These are phyloP conservation scores for Alloascoidea hylecoeti DNA, from an alignment of 805 yeast genomes.

Conservation along the genomic window DNA sequence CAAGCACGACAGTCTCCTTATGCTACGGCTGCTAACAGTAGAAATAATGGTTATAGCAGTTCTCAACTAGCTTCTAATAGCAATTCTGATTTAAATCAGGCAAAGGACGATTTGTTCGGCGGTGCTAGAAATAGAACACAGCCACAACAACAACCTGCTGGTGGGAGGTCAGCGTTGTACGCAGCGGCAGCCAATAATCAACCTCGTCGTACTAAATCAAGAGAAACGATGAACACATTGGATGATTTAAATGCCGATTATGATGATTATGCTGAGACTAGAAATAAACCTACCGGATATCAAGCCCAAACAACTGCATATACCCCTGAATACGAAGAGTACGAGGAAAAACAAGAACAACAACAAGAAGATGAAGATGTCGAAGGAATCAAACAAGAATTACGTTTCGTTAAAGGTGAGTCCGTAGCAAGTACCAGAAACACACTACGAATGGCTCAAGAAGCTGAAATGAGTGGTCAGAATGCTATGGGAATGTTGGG, in stretches of 20 bases:
- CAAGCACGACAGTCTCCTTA: slow-evolving; percentile 6
- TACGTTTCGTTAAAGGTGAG: slow-evolving; percentile 74
- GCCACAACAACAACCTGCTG: background rate
- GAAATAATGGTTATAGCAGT: slow-evolving; percentile 1
- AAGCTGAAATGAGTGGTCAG: slow-evolving; percentile 60
- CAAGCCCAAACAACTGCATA: no score
- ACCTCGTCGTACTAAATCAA: slow-evolving; percentile 2
- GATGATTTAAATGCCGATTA: slow-evolving; percentile 23
- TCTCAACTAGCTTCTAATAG: background rate
- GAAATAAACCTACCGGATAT: slow-evolving; percentile 21
- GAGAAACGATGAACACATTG: background rate
- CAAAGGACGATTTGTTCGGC: background rate
- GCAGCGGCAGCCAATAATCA: slow-evolving; percentile 4
- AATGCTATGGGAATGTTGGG: slow-evolving; percentile 89
- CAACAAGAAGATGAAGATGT: slow-evolving; percentile 74
- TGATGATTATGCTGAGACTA: slow-evolving; percentile 7
- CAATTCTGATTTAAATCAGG: background rate
- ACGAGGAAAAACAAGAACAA: slow-evolving; percentile 22
- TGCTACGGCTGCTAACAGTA: slow-evolving; percentile 4
- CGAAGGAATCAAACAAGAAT: slow-evolving; percentile 71
- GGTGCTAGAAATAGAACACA: slow-evolving; percentile 1
- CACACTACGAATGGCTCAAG: slow-evolving; percentile 56
- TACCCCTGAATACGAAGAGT: slow-evolving; percentile 18
- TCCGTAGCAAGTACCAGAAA: slow-evolving; percentile 78
- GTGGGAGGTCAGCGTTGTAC: slow-evolving; percentile 3